Evolutionary conservation across 2,329 filamentous ascomycete species (phyloP).

Genomic region (Fusarium concolor): DNA sequence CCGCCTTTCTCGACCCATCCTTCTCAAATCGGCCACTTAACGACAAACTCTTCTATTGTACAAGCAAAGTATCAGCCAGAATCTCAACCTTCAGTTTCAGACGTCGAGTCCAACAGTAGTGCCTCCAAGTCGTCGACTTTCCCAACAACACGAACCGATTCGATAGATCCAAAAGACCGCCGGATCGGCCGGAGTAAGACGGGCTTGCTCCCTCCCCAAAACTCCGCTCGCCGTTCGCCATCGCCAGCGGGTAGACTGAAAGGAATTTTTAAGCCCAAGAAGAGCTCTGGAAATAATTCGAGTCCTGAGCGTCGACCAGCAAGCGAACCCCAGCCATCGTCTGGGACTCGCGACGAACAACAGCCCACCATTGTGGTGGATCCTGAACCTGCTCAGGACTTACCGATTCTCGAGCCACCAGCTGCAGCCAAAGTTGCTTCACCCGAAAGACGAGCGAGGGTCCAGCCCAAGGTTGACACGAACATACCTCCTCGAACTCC

Average conservation of each 20-base stretch:
- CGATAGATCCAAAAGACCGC: slow-evolving; percentile 41
- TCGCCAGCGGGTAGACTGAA: slow-evolving; percentile 78
- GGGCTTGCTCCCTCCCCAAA: slow-evolving; percentile 46
- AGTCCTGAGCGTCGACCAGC: slow-evolving; percentile 39
- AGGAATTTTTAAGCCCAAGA: slow-evolving; percentile 67
- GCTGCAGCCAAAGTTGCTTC: slow-evolving; percentile 48
- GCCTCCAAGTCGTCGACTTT: slow-evolving; percentile 44
- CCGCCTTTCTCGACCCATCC: slow-evolving; percentile 63
- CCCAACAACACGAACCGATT: slow-evolving; percentile 42
- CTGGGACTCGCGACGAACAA: slow-evolving; percentile 36
- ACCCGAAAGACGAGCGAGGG: slow-evolving; percentile 45
- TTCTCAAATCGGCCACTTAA: slow-evolving; percentile 75
- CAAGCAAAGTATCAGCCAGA: slow-evolving; percentile 63
- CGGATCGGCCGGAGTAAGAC: slow-evolving; percentile 46
- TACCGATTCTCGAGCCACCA: slow-evolving; percentile 47
- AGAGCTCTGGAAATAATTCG: slow-evolving; percentile 36
- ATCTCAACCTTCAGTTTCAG: slow-evolving; percentile 34
- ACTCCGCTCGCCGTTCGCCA: slow-evolving; percentile 66
- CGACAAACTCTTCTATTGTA: slow-evolving; percentile 75
- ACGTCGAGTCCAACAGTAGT: slow-evolving; percentile 44
- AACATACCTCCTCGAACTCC: slow-evolving; percentile 59
- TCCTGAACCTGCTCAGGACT: slow-evolving; percentile 35
- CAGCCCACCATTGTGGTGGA: slow-evolving; percentile 36
- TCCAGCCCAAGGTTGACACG: slow-evolving; percentile 48
- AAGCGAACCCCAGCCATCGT: slow-evolving; percentile 36